phyloP scores from a whole-genome alignment of 192 early-diverging fungal species.

The Geranomyces michiganensis region DNA sequence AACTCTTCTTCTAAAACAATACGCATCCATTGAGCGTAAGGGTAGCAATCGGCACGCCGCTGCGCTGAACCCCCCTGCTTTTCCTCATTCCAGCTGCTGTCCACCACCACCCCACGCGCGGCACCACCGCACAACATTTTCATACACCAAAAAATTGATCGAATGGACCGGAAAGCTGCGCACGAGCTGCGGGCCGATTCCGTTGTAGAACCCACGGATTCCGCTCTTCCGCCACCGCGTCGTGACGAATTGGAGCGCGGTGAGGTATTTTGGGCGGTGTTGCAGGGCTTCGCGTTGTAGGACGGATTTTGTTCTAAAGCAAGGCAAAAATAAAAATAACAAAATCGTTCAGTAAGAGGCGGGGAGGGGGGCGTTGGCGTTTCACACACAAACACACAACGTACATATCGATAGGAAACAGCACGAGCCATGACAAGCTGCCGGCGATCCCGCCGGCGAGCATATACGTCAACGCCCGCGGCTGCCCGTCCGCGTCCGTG shows the following conservation, averaged over 20 bases:
- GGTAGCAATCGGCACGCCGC: too few relatives aligned
- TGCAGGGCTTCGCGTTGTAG: conserved; percentile 55
- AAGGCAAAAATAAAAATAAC: not conserved
- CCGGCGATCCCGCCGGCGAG: conserved; percentile 56
- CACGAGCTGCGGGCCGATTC: conserved; percentile 52
- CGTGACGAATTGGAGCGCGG: conserved; percentile 40
- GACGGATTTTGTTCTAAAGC: conserved; percentile 52
- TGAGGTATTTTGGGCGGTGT: conserved; percentile 42
- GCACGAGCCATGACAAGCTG: conserved; percentile 49
- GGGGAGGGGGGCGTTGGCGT: not conserved
- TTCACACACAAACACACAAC: conserved; percentile 12
- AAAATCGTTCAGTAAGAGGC: not conserved
- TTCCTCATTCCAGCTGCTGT: too few relatives aligned
- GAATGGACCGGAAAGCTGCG: conserved; percentile 55
- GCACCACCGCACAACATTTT: conserved; percentile 34
- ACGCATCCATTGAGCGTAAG: too few relatives aligned
- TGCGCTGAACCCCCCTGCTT: too few relatives aligned
- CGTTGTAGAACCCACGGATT: conserved; percentile 52
- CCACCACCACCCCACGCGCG: too few relatives aligned
- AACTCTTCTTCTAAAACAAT: too few relatives aligned
- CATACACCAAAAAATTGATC: conserved; percentile 55
- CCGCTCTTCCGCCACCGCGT: conserved; percentile 39
- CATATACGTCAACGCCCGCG: conserved; percentile 47
- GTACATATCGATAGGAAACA: conserved; percentile 61
- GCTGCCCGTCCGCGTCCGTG: conserved; percentile 9